These are phyloP conservation scores for Lodderomyces beijingensis DNA, from an alignment of 1,139 yeast species.

Conservation along the genomic window DNA sequence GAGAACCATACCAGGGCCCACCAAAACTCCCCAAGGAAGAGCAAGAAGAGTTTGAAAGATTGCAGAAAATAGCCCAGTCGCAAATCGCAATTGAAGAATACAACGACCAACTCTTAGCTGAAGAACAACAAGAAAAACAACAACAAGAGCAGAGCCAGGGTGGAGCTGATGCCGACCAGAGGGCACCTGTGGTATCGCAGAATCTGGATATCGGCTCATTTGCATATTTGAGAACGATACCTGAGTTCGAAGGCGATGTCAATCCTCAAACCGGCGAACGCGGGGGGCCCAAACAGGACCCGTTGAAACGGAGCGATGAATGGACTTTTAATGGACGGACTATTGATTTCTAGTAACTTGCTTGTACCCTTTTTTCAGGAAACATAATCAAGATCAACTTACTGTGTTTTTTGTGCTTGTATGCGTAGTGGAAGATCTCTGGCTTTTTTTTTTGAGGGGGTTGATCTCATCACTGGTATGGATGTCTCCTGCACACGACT, in stretches of 20 bases:
- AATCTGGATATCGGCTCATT: constrained; percentile 53
- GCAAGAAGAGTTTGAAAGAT: constrained; percentile 86
- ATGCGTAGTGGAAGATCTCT: too few species aligned
- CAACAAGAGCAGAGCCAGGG: neutral
- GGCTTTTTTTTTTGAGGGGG: too few species aligned
- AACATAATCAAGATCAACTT: too few species aligned
- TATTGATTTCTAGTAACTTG: constrained; percentile 64
- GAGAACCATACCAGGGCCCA: constrained; percentile 57
- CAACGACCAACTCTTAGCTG: constrained; percentile 39
- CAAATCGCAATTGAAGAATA: constrained; percentile 78
- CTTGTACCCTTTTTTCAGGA: neutral
- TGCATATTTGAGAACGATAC: constrained; percentile 70
- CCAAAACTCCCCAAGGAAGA: constrained; percentile 81
- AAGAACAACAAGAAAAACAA: constrained; percentile 16
- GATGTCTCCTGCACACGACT: too few species aligned
- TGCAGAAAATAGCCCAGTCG: constrained; percentile 77
- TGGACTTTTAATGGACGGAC: constrained; percentile 96
- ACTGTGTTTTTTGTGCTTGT: too few species aligned
- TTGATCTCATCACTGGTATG: too few species aligned
- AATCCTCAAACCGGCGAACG: constrained; percentile 93
- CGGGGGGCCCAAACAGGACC: constrained; percentile 99
- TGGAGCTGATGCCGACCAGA: constrained; percentile 8
- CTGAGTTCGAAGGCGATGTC: constrained; percentile 92
- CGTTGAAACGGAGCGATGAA: constrained; percentile 68
- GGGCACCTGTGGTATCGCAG: constrained; percentile 17